Base-by-base conservation (phyloP, 371 early-diverging fungal species). In the Nosema muscidifuracis region DNA sequence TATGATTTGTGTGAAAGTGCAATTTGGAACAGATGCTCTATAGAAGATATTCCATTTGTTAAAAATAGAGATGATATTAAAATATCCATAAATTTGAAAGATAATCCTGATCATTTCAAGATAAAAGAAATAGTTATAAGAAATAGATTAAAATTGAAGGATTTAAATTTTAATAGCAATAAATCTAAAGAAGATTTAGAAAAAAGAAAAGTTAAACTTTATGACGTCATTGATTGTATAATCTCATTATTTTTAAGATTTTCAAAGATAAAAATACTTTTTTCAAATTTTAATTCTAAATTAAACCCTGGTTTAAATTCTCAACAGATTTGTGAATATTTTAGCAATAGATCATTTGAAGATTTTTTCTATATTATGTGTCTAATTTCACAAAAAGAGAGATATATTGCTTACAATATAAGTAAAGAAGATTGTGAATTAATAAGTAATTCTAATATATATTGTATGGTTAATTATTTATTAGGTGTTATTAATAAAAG, bases 11-110 rank as follows among this genome's bases (percentile, higher is more conserved):
- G 6, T 16, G 56, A 56, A 31, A 30, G 63, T n/a, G 6, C 34
- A 40, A 10, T 13, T 10, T 42, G 50, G 63, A 40, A 26, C 22
- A 63, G 44, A 47, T 22, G 9, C 9, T 13, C 38, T 9, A 22
- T 63, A 24, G n/a, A 43, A 22, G 63, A 63, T 13, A 36, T 63
- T 13, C 38, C 33, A 18, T 63, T 63, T 63, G 4, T 63, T 47
- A 18, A 40, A 18, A 2, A 63, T 40, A 22, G 63, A 42, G n/a
- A 40, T 47, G 63, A 63, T 63, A 28, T 63, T 7, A 43, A 31
- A 47, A 31, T 63, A 40, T 28, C 28, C 2, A 13, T 43, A 7
- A n/a, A 63, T 47, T 16, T 63, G 10, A 42, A 38, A 38, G 13
- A 38, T 38, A 38, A 38, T 38, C 7, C 38, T 7, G 38, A 38